These are phyloP conservation scores for Eucalyptus dawsonii DNA, from an alignment of 345 rosid genomes.

Conservation along the genomic window DNA sequence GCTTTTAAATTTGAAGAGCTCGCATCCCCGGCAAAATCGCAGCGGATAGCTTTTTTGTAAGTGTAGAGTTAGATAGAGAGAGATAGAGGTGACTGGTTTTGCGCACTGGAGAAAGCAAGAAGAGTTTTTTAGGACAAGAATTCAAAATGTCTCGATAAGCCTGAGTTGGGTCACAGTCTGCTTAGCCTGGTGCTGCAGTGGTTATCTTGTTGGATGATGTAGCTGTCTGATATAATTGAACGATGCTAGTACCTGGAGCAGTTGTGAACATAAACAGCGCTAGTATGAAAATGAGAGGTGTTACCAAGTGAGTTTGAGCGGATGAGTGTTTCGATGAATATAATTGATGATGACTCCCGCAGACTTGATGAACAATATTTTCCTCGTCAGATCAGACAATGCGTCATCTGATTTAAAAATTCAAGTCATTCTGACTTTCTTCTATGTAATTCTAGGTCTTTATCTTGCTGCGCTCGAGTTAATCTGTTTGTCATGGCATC, in stretches of 20 bases:
- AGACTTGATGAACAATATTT: not conserved
- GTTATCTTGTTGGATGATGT: not conserved
- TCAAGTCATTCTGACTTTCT: not conserved
- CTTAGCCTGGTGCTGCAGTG: not conserved
- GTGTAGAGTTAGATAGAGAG: not conserved
- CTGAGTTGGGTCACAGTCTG: not conserved
- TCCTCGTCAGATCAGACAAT: not conserved
- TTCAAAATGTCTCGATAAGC: not conserved
- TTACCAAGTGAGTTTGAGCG: not conserved
- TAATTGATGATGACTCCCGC: not conserved
- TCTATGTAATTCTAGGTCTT: not conserved
- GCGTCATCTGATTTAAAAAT: not conserved
- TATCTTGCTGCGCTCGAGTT: not conserved
- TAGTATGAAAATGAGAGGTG: not conserved
- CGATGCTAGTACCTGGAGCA: not conserved
- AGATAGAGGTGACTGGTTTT: not conserved
- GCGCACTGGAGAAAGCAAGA: not conserved
- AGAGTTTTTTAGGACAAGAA: not conserved
- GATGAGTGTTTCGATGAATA: not conserved
- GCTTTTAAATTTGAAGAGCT: not conserved
- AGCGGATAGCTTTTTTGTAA: not conserved
- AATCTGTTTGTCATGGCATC: conserved; percentile 41
- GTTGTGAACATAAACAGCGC: not conserved
- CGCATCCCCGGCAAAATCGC: not conserved
- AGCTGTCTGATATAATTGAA: not conserved